phyloP scores from a whole-genome alignment of 139 green algal genomes.

The Choricystis sp. region DNA sequence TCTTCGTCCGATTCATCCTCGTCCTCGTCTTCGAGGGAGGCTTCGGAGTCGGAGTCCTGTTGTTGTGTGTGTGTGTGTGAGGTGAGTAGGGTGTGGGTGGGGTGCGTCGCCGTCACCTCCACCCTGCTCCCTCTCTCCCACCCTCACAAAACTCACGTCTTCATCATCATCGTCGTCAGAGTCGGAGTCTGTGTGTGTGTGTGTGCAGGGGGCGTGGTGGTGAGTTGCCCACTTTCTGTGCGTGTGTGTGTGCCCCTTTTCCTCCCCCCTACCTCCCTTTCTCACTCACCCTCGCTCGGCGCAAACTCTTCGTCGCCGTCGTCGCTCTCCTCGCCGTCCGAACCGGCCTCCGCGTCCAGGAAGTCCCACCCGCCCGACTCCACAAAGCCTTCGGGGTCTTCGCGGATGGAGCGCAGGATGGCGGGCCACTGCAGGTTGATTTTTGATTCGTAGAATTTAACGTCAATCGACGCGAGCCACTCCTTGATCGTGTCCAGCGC shows the following conservation, averaged over 20 bases:
- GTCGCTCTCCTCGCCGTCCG: conserved; percentile 20
- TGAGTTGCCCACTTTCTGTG: too few species aligned
- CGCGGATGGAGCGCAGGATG: conserved; percentile 85
- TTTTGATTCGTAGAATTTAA: conserved; percentile 96
- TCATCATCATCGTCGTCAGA: conserved; percentile 25
- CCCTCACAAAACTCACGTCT: conserved; percentile 3
- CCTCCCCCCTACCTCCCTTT: too few species aligned
- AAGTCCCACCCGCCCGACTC: conserved; percentile 91
- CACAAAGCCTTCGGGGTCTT: conserved; percentile 79
- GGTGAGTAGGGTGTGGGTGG: too few species aligned
- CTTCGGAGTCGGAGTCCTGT: too few species aligned
- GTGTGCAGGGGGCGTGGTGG: too few species aligned
- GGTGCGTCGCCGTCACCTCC: too few species aligned
- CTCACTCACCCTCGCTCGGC: conserved; percentile 1
- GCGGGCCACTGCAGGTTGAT: conserved; percentile 97
- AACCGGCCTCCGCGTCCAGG: conserved; percentile 66
- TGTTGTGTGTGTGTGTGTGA: too few species aligned
- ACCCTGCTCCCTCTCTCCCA: too few species aligned
- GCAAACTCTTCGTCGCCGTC: conserved; percentile 10
- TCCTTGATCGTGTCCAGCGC: conserved; percentile 87
- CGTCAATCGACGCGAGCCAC: conserved; percentile 72
- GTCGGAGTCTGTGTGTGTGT: too few species aligned
- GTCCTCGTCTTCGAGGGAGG: conserved; percentile 20
- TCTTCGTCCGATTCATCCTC: conserved; percentile 33
- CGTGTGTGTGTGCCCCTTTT: too few species aligned